A percentile compares a stretch with the other conserved stretches of the same genome.
Evolutionary conservation across 129 eudicot species (phyloP).

Genomic region (Solidago caesia): DNA sequence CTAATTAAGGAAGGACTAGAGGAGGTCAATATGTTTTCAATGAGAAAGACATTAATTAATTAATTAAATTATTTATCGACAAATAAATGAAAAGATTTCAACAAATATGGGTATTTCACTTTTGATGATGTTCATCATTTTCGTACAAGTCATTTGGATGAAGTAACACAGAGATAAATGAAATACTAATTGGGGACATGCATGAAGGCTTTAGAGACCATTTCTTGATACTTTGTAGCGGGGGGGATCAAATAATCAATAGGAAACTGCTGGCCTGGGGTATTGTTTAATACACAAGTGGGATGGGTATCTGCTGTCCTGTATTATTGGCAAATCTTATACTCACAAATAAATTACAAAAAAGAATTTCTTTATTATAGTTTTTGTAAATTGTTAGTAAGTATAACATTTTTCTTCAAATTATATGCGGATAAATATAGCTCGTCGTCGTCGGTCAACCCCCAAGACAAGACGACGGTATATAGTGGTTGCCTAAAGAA

Average conservation of each 20-base stretch:
- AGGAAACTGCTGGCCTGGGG: neutral
- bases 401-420: neutral
- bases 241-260: too few species aligned
- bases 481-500: neutral
- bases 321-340: conserved; percentile 9
- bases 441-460: neutral
- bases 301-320: conserved; percentile 11
- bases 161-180: too few species aligned
- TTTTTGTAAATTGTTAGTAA: neutral
- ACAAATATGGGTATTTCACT: too few species aligned
- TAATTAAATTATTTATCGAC: too few species aligned
- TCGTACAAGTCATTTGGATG: too few species aligned
- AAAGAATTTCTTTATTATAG: too few species aligned
- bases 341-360: neutral
- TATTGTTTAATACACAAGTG: conserved; percentile 15
- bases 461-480: neutral
- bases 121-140: too few species aligned
- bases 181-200: too few species aligned
- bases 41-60: too few species aligned
- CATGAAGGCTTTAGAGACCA: too few species aligned
- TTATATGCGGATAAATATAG: conserved; percentile 9
- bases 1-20: neutral
- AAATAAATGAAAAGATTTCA: too few species aligned
- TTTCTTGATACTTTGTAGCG: too few species aligned
- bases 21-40: neutral